Conservation (phyloP, 768 basidiomycete genomes). For the Imleria badia region DNA sequence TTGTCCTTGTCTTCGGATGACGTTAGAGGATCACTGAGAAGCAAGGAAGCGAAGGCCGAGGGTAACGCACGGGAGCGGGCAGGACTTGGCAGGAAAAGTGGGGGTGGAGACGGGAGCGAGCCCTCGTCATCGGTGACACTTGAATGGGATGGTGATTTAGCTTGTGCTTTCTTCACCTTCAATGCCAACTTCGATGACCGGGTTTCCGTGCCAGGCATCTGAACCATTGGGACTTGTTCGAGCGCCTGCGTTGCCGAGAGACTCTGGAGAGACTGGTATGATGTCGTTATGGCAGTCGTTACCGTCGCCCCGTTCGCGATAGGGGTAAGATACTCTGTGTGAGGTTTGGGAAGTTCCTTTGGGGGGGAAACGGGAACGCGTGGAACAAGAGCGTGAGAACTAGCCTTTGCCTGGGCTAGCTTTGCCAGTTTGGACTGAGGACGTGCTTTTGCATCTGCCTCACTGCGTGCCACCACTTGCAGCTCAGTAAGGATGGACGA, state of each 20-base stretch:
- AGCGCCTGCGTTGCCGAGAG: slow-evolving; percentile 41
- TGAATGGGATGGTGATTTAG: slow-evolving; percentile 38
- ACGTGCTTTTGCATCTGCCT: slow-evolving; percentile 30
- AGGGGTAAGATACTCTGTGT: slow-evolving; percentile 72
- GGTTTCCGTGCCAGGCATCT: slow-evolving; percentile 33
- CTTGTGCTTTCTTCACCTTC: slow-evolving; percentile 64
- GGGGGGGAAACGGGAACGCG: slow-evolving; percentile 31
- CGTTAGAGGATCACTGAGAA: slow-evolving; percentile 53
- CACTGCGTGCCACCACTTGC: slow-evolving; percentile 6
- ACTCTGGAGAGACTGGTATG: slow-evolving; percentile 69
- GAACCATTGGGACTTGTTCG: slow-evolving; percentile 22
- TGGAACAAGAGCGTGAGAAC: slow-evolving; percentile 19
- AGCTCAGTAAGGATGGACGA: slow-evolving; percentile 17
- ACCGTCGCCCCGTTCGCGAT: slow-evolving; percentile 82
- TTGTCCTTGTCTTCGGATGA: slow-evolving; percentile 38
- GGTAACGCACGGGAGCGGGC: slow-evolving; percentile 68
- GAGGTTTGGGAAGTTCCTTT: slow-evolving; percentile 43
- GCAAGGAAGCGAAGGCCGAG: slow-evolving; percentile 73
- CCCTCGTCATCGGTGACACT: slow-evolving; percentile 41
- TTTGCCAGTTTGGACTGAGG: slow-evolving; percentile 72
- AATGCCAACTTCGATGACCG: slow-evolving; percentile 74
- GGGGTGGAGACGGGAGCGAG: slow-evolving; percentile 39
- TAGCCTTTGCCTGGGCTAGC: slow-evolving; percentile 62
- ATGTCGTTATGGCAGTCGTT: slow-evolving; percentile 82
- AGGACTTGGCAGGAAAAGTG: slow-evolving; percentile 58